Conservation (phyloP, 371 early-diverging fungal genomes). For the Fennellomyces sp. region DNA sequence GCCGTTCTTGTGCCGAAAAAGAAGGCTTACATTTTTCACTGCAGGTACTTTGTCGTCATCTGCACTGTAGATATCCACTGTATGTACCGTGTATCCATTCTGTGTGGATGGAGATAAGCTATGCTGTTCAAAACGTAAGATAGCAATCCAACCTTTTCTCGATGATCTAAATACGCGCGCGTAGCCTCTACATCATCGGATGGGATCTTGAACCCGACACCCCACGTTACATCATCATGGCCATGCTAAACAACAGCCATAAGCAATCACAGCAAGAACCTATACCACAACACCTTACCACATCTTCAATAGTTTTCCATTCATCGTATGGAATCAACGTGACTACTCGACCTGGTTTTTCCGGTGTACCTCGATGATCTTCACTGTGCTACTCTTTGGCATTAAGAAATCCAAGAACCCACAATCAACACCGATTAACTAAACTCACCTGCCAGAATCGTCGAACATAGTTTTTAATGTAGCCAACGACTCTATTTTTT, state of each 20-base stretch:
- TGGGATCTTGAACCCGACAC: conserved; percentile 80
- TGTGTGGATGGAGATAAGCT: neutral
- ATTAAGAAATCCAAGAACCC: no score
- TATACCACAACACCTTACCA: conserved; percentile 21
- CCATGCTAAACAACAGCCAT: conserved; percentile 42
- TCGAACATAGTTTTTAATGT: conserved; percentile 78
- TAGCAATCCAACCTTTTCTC: conserved; percentile 74
- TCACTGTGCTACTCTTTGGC: conserved; percentile 58
- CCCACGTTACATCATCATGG: conserved; percentile 78
- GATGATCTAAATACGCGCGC: conserved; percentile 21
- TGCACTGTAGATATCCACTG: conserved; percentile 66
- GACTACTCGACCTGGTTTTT: conserved; percentile 87
- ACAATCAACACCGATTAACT: neutral
- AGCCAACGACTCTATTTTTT: conserved; percentile 63
- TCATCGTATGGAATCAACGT: conserved; percentile 81
- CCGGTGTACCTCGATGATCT: conserved; percentile 91
- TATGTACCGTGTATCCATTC: conserved; percentile 80
- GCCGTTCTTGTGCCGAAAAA: neutral
- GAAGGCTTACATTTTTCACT: conserved; percentile 49
- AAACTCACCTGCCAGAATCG: conserved; percentile 85
- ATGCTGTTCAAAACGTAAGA: neutral
- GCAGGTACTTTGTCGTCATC: conserved; percentile 43
- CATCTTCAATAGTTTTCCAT: conserved; percentile 51
- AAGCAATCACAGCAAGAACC: neutral
- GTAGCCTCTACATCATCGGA: conserved; percentile 23